Evolutionary conservation across 768 basidiomycete genomes (phyloP), one percentile per base, ranked within the genome.

Genomic region (Lenzites betulinus): DNA sequence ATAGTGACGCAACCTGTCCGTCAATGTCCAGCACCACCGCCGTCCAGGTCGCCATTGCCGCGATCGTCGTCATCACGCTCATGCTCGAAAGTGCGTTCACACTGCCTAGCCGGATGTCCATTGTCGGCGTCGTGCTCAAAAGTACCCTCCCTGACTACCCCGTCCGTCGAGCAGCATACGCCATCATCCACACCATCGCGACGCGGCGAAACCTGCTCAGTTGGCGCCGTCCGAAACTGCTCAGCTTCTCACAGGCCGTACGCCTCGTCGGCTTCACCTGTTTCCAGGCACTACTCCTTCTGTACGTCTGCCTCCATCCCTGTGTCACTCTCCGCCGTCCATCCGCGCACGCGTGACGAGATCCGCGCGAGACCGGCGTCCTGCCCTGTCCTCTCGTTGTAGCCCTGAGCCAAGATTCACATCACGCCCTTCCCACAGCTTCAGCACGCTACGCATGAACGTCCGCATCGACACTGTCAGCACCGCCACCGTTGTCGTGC

Each of bases 221-320:
- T 11, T 30, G 16, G 22, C 36, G 42, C 44, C 42, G 50, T 35
- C 54, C 35, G 13, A 35, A 20, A 35, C 39, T 23, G 3, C 51
- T 49, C 20, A 54, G 39, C 22, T 33, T 47, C 50, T 52, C 60
- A 1, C 43, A 57, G 38, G 51, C 23, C 22, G 44, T 44, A 7
- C 60, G 55, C 36, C 42, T 62, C 48, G 42, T 42, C 35, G 30
- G 26, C 23, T 61, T 61, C 55, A 52, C 54, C n/a, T 52, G 42
- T 38, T 42, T 62, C 15, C 60, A 62, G 25, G 55, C 54, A 18
- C 42, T 53, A 25, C 51, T 53, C 16, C 60, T 57, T 33, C 41
- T 57, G 60, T 62, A 41, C 41, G 60, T 50, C 3, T 3, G 13
- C 28, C 13, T 28, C 20, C 22, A 9, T 51, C 9, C 35, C 47